Conservation (phyloP, 805 yeast genomes). For the Alloascoidea hylecoeti region DNA sequence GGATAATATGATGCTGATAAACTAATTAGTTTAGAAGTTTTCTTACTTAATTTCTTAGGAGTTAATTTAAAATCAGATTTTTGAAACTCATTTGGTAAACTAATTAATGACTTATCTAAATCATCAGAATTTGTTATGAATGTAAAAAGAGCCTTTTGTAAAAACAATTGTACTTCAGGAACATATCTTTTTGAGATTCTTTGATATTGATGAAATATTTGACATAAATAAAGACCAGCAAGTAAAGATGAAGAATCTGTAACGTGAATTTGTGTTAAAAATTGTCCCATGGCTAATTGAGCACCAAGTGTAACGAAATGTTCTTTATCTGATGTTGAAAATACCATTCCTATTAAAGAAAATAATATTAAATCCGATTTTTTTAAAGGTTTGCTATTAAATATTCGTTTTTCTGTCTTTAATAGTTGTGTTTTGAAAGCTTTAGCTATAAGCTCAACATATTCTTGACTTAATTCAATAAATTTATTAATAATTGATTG, state of each 20-base stretch:
- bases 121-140: conserved; percentile 23
- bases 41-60: too few relatives aligned
- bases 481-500: background rate
- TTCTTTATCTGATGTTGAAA: conserved; percentile 92
- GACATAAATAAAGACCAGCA: conserved; percentile 54
- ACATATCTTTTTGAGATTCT: conserved; percentile 62
- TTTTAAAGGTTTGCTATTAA: conserved; percentile 17
- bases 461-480: conserved; percentile 42
- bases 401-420: conserved; percentile 39
- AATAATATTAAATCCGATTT: conserved; percentile 53
- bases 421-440: conserved; percentile 42
- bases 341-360: conserved; percentile 58
- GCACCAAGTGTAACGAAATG: conserved; percentile 87
- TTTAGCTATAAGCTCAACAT: conserved; percentile 48
- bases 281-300: conserved; percentile 55
- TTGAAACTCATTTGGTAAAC: conserved; percentile 6
- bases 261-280: conserved; percentile 37
- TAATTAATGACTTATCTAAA: background rate
- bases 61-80: conserved; percentile 6
- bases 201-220: conserved; percentile 58
- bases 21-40: too few relatives aligned
- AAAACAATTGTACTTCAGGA: conserved; percentile 62
- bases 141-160: conserved; percentile 33
- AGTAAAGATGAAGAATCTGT: conserved; percentile 27
- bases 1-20: too few relatives aligned